phyloP scores from a whole-genome alignment of 805 yeast genomes.

The Saccharomycopsis oosterbeekiorum region DNA sequence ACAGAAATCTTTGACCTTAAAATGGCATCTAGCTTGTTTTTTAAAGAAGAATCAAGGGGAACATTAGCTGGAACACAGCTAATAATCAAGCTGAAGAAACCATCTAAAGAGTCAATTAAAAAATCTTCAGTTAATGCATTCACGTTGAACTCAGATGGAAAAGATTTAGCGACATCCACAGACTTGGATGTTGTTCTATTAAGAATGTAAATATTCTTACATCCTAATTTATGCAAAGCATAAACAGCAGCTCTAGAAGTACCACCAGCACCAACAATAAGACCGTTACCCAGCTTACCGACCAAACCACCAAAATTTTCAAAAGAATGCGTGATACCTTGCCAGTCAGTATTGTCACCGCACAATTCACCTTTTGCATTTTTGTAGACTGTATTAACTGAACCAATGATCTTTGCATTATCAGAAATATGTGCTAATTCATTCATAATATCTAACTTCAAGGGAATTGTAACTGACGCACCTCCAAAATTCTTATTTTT shows the following conservation, averaged over 20 bases:
- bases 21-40: constrained; percentile 37
- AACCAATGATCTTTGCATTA: constrained; percentile 82
- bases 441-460: constrained; percentile 71
- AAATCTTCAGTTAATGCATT: constrained; percentile 43
- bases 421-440: constrained; percentile 55
- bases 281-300: constrained; percentile 39
- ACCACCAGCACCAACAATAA: constrained; percentile 95
- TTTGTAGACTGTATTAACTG: constrained; percentile 80
- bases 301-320: constrained; percentile 42
- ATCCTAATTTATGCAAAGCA: constrained; percentile 75
- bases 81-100: constrained; percentile 49
- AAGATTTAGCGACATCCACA: constrained; percentile 43
- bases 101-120: constrained; percentile 30
- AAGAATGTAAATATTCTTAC: constrained; percentile 61
- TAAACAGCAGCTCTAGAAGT: constrained; percentile 91
- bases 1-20: constrained; percentile 30
- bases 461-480: constrained; percentile 90
- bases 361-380: constrained; percentile 36
- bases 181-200: constrained; percentile 72
- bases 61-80: constrained; percentile 80
- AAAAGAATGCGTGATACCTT: constrained; percentile 71
- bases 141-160: constrained; percentile 53
- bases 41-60: constrained; percentile 47
- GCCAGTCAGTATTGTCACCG: constrained; percentile 96
- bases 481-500: constrained; percentile 62